Percentiles rank a stretch among this genome's conserved stretches.
Evolutionary conservation across 345 rosid species (phyloP).

Genomic region (Eutrema japonicum): DNA sequence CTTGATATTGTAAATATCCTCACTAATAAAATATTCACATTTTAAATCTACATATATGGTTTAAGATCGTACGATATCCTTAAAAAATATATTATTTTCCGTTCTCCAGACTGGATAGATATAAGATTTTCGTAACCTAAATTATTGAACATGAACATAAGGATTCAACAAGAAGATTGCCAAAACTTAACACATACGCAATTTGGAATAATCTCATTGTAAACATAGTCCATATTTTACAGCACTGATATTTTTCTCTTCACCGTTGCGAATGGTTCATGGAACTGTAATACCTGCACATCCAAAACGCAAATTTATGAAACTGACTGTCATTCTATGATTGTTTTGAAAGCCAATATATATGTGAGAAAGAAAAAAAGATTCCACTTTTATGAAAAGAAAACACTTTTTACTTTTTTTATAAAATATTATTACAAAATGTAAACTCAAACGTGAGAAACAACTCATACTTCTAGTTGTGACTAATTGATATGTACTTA

Average conservation of each 20-base stretch:
- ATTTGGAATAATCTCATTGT: background rate
- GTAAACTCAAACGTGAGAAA: background rate
- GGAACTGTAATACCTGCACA: constrained; percentile 11
- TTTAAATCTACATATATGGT: no score
- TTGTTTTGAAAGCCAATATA: background rate
- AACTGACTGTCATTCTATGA: background rate
- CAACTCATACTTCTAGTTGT: no score
- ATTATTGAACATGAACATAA: background rate
- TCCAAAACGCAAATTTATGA: background rate
- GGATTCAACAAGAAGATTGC: background rate
- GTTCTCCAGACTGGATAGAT: background rate
- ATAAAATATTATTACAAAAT: background rate
- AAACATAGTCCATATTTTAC: background rate
- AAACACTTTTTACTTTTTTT: background rate
- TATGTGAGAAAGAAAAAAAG: no score
- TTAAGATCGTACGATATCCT: no score
- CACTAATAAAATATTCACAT: no score
- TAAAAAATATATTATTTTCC: no score
- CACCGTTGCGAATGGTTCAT: background rate
- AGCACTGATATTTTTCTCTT: background rate
- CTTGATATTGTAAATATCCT: no score
- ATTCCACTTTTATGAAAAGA: background rate
- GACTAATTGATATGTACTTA: background rate
- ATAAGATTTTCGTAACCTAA: background rate
- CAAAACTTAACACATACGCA: background rate